Base-by-base conservation (phyloP, 306 rosid genomes). In the Astragalus glycyphyllos region DNA sequence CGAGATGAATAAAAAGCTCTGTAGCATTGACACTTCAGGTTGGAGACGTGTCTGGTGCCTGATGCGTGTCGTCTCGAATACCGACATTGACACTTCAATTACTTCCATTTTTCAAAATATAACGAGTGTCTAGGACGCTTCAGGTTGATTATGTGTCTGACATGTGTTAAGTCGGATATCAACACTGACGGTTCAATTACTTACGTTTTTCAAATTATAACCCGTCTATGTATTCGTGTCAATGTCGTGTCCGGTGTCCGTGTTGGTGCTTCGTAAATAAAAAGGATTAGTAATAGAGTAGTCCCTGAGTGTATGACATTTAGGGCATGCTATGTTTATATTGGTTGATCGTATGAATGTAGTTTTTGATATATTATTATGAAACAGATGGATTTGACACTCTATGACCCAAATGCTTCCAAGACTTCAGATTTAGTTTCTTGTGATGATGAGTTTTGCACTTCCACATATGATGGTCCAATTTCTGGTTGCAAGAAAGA, bases 381-480 rank as follows among this genome's bases (percentile, higher is more conserved):
- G 31, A 2, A 26, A 51, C 92, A 92, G 98, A 79, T 92, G 72
- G 82, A 89, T 12, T 68, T 95, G 71, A 55, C 82, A 61, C 83
- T 86, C 23, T 95, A 77, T 65, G 84, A 91, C 70, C 81, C 86
- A 16, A 82, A 80, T 10, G 53, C 53, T 48, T 95, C 99, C 26
- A 53, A 68, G 11, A 74, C 93, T 69, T 79, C 99, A 74, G 42
- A 53, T 11, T 3, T 58, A 64, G 87, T 95, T 68, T 16, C 73
- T 64, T 95, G 99, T 77, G 82, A 81, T 49, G 84, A 84, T 58
- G 74, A 78, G 0, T 91, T 89, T 73, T 95, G 99, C 89, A 71
- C 76, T 73, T 9, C 92, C 68, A 68, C 84, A 23, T 77, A 77
- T 69, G 73, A 72, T 34, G 86, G 84, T 85, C 77, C 11, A 51